Percentiles rank a stretch among this genome's conserved stretches.
These are phyloP conservation scores for Thalassiosira exigua DNA, from an alignment of 352 stramenopile genomes.

Conservation along the genomic window DNA sequence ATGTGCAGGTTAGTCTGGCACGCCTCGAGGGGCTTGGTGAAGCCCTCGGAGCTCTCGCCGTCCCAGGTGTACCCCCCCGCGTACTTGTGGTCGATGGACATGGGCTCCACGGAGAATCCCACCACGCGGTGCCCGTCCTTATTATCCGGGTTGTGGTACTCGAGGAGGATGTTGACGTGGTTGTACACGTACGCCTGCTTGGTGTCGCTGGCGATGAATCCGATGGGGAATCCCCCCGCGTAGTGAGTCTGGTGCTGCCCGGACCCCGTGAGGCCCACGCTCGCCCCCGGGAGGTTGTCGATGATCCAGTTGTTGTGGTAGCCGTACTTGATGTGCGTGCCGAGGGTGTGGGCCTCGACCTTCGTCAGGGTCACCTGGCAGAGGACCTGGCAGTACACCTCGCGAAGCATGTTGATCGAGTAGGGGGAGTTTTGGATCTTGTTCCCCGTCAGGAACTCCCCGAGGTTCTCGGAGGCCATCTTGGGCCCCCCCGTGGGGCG, in stretches of 20 bases:
- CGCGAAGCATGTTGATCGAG: constrained; percentile 58
- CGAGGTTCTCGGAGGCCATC: constrained; percentile 73
- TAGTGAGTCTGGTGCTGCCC: constrained; percentile 74
- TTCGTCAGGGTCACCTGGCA: constrained; percentile 63
- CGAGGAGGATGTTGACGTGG: constrained; percentile 95
- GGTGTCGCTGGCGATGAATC: constrained; percentile 87
- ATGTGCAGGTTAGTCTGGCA: constrained; percentile 18
- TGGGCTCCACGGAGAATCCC: constrained; percentile 95
- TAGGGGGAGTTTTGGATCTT: constrained; percentile 74
- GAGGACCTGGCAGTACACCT: constrained; percentile 62
- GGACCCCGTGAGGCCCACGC: constrained; percentile 72
- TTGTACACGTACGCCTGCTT: constrained; percentile 97
- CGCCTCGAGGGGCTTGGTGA: constrained; percentile 39
- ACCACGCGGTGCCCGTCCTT: constrained; percentile 88
- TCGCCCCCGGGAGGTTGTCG: constrained; percentile 79
- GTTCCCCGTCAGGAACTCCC: constrained; percentile 72
- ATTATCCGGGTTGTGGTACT: constrained; percentile 82
- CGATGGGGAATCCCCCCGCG: constrained; percentile 89
- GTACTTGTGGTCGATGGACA: constrained; percentile 93
- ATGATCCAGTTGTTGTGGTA: constrained; percentile 88
- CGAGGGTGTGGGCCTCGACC: constrained; percentile 68
- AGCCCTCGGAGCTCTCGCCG: constrained; percentile 29
- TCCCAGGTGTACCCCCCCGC: neutral
- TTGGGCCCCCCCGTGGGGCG: constrained; percentile 12
- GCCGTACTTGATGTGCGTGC: constrained; percentile 72